phyloP scores from a whole-genome alignment of 2,329 filamentous ascomycete species.

The Ambrosiella cleistominuta region DNA sequence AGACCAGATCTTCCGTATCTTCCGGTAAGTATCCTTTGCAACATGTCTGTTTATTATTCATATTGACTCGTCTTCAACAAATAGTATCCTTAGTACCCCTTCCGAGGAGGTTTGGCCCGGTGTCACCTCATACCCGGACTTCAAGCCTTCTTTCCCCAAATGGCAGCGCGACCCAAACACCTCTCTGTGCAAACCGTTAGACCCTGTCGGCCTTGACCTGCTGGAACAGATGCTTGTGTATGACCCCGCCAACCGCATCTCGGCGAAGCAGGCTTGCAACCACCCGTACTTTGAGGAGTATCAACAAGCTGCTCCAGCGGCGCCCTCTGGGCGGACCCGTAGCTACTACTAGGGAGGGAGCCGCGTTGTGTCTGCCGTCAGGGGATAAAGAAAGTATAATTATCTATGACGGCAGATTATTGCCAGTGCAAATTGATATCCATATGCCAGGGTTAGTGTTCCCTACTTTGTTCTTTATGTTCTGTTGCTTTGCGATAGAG shows the following conservation, averaged over 20 bases:
- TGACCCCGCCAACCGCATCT: constrained; percentile 72
- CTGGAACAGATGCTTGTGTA: constrained; percentile 60
- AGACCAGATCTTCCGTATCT: constrained; percentile 34
- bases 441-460: no score
- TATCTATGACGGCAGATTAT: no score
- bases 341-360: constrained; percentile 1
- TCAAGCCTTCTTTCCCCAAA: constrained; percentile 82
- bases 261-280: constrained; percentile 69
- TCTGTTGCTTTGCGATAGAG: no score
- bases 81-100: constrained; percentile 55
- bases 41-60: background rate
- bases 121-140: constrained; percentile 87
- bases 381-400: background rate
- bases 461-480: no score
- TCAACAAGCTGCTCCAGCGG: constrained; percentile 4
- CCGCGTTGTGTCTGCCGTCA: background rate
- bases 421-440: no score
- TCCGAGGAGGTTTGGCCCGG: constrained; percentile 72
- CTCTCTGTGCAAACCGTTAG: constrained; percentile 53
- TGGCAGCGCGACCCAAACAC: constrained; percentile 57
- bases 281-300: constrained; percentile 58
- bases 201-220: constrained; percentile 53
- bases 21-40: constrained; percentile 34
- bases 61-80: constrained; percentile 1
- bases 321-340: background rate